Percentiles rank a stretch among this genome's conserved stretches.
phyloP scores from a whole-genome alignment of 75 land plant species.

The Picea glauca region DNA sequence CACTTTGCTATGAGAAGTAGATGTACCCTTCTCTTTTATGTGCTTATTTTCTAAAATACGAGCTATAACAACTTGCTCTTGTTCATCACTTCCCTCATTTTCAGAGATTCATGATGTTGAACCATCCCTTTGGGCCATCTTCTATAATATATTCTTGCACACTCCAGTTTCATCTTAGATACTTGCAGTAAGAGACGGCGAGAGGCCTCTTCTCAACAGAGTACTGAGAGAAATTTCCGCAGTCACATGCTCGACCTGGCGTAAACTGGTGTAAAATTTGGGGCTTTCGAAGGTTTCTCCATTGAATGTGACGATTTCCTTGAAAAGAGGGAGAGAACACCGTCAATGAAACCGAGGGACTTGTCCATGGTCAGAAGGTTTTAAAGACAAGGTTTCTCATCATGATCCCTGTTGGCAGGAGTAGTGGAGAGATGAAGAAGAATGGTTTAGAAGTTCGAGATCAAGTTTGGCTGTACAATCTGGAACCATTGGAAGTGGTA shows the following conservation, averaged over 20 bases:
- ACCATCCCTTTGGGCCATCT: no score
- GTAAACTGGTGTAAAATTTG: constrained; percentile 55
- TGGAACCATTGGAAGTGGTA: neutral
- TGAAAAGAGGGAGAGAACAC: constrained; percentile 43
- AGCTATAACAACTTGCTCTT: constrained; percentile 25
- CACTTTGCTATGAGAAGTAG: constrained; percentile 4
- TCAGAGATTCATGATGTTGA: constrained; percentile 16
- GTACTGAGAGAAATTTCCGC: constrained; percentile 72
- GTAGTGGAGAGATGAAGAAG: no score
- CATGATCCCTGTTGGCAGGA: no score
- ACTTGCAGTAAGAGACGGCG: constrained; percentile 36
- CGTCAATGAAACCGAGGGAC: no score
- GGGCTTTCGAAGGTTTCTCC: constrained; percentile 81
- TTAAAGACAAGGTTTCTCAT: no score
- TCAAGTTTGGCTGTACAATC: no score
- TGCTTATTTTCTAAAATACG: constrained; percentile 12
- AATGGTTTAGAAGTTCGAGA: no score
- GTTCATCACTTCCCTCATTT: constrained; percentile 22
- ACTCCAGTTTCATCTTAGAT: constrained; percentile 7
- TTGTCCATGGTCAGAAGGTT: no score
- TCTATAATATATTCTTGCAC: no score
- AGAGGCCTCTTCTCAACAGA: constrained; percentile 59
- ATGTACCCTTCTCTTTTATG: neutral
- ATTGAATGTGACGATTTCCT: constrained; percentile 74
- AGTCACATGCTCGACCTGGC: constrained; percentile 74